These are phyloP conservation scores for Oryza brachyantha DNA, from an alignment of 176 grass and related monocot genomes.

Conservation along the genomic window DNA sequence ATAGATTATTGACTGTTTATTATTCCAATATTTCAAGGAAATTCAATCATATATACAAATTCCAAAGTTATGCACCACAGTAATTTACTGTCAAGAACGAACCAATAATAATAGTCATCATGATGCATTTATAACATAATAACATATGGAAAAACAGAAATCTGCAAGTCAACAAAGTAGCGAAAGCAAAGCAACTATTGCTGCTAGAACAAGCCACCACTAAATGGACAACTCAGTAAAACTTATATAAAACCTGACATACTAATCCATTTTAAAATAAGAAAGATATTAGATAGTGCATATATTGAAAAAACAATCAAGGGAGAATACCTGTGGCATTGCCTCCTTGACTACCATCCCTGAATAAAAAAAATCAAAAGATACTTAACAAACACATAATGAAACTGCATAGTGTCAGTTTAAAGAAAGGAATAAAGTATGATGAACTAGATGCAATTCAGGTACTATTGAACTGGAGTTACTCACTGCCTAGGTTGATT, in stretches of 20 bases:
- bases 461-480: slow-evolving; percentile 23
- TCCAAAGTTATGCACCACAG: neutral
- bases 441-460: neutral
- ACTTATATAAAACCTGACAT: slow-evolving; percentile 9
- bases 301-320: neutral
- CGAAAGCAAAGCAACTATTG: neutral
- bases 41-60: neutral
- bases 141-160: slow-evolving; percentile 7
- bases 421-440: neutral
- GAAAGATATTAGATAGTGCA: neutral
- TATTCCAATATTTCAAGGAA: neutral
- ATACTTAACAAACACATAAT: slow-evolving; percentile 23
- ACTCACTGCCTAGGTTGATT: slow-evolving; percentile 75
- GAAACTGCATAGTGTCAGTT: neutral
- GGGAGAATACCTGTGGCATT: slow-evolving; percentile 54
- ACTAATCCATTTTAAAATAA: neutral
- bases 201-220: neutral
- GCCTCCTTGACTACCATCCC: slow-evolving; percentile 64
- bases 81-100: neutral
- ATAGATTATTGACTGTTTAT: neutral
- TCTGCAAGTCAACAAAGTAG: slow-evolving; percentile 10
- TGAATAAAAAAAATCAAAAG: slow-evolving; percentile 46
- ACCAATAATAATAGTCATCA: neutral
- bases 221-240: slow-evolving; percentile 13
- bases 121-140: neutral